Evolutionary conservation across 1,139 yeast genomes (phyloP), one percentile per base, ranked within the genome.

Genomic region (Nadsonia commutata): DNA sequence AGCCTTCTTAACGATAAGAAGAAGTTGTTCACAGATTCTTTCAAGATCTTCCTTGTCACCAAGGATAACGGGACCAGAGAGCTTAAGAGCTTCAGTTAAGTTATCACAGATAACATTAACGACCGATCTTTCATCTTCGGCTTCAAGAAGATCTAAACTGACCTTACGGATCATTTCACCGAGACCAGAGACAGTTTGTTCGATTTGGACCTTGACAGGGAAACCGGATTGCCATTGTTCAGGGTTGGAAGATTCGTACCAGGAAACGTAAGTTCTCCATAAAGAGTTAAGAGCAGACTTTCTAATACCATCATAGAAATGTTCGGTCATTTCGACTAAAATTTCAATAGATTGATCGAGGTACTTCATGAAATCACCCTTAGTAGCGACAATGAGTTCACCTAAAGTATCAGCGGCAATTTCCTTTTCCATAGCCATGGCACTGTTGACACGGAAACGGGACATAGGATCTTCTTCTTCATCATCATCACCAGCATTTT

Each of bases 391-490:
- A 49, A 95, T 94, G 58, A 90, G 74, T 57, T 90, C 96, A 40
- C 86, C 80, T 54, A 90, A 68, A 19, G 96, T 94, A 58, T 88
- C 93, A 40, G 93, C 74, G n/a, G 96, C 95, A 55, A 84, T 86
- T 68, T 90, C 98, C 68, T 90, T 90, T 68, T 90, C 98, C 56
- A 84, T 81, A 51, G 96, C 85, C 56, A 90, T 78, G 68, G 95
- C 97, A 43, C 95, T 82, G 70, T 86, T 86, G 52, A 88, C 88
- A 54, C 83, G 80, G 59, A 83, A 72, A 52, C 80, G 80, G 56
- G 79, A 78, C 48, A 74, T 77, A 51, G 79, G 62, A 44, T 80
- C 88, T 16, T 58, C 65, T 16, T 52, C 62, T 19, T 49, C 59
- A 39, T 43, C 42, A 22, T 58, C 59, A 22, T 55, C 63, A 4